These are phyloP conservation scores for Rhododendron kiyosumense DNA, from an alignment of 148 eudicot genomes.

Conservation along the genomic window DNA sequence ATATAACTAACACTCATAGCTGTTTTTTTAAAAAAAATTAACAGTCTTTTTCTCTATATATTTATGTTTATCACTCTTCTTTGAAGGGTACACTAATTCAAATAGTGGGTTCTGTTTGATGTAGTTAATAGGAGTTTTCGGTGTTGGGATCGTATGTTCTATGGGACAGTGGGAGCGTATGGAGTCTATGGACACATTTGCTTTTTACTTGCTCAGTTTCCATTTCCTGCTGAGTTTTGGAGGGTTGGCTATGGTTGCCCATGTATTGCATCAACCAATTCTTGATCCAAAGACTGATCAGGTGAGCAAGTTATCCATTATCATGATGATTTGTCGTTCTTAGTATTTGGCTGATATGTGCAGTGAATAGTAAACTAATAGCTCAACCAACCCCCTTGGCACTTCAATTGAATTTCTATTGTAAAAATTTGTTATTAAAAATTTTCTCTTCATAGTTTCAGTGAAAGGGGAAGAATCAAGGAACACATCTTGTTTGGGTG, in stretches of 20 bases:
- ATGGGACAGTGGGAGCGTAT: constrained; percentile 55
- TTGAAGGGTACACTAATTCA: not conserved
- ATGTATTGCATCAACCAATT: constrained; percentile 47
- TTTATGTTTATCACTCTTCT: not conserved
- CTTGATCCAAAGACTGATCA: constrained; percentile 48
- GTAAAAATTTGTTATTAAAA: not conserved
- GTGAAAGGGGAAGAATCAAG: not conserved
- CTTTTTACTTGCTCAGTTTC: constrained; percentile 70
- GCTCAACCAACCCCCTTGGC: not conserved
- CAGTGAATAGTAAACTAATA: not conserved
- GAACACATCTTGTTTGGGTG: not conserved
- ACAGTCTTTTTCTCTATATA: not conserved
- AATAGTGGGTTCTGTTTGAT: constrained; percentile 2
- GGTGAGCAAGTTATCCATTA: constrained; percentile 27
- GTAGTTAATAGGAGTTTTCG: constrained; percentile 46
- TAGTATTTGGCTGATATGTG: not conserved
- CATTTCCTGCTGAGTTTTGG: constrained; percentile 90
- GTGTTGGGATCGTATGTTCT: constrained; percentile 48
- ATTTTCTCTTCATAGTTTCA: not conserved
- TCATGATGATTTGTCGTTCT: not conserved
- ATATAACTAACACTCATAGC: not conserved
- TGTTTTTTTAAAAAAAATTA: too few relatives aligned
- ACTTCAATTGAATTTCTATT: not conserved
- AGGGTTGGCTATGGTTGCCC: constrained; percentile 58
- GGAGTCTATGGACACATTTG: constrained; percentile 76